These are phyloP conservation scores for Saccharomycopsis selenospora DNA, from an alignment of 805 yeast species.

Conservation along the genomic window DNA sequence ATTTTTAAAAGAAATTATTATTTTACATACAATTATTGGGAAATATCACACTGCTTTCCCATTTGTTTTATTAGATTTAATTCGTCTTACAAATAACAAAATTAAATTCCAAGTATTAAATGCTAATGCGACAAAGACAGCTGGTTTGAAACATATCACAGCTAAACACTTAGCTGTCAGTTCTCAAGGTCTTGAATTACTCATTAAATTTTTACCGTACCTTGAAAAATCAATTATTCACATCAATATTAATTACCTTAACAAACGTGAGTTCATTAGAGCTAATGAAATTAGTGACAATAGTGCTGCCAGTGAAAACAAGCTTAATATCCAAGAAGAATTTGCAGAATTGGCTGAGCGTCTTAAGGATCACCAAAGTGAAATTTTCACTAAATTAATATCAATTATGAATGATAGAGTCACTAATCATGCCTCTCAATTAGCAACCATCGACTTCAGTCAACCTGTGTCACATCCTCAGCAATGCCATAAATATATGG, in stretches of 20 bases:
- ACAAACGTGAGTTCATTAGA: constrained; percentile 8
- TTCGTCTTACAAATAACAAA: constrained; percentile 47
- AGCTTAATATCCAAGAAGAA: constrained; percentile 29
- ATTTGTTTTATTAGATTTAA: constrained; percentile 33
- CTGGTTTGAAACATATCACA: constrained; percentile 66
- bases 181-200: constrained; percentile 52
- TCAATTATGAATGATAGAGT: constrained; percentile 65
- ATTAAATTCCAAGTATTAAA: constrained; percentile 55
- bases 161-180: constrained; percentile 65
- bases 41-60: constrained; percentile 14
- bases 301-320: constrained; percentile 17
- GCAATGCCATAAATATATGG: constrained; percentile 59
- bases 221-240: constrained; percentile 29
- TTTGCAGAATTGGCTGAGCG: constrained; percentile 35
- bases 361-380: constrained; percentile 54
- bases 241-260: constrained; percentile 20
- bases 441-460: constrained; percentile 45
- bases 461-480: constrained; percentile 35
- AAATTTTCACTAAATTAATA: constrained; percentile 56
- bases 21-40: constrained; percentile 17
- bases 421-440: constrained; percentile 40
- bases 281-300: constrained; percentile 13
- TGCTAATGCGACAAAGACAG: constrained; percentile 70
- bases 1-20: constrained; percentile 13
- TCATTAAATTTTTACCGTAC: constrained; percentile 35